Conservation (phyloP, 768 basidiomycete species). For the Agrocybe pediades region DNA sequence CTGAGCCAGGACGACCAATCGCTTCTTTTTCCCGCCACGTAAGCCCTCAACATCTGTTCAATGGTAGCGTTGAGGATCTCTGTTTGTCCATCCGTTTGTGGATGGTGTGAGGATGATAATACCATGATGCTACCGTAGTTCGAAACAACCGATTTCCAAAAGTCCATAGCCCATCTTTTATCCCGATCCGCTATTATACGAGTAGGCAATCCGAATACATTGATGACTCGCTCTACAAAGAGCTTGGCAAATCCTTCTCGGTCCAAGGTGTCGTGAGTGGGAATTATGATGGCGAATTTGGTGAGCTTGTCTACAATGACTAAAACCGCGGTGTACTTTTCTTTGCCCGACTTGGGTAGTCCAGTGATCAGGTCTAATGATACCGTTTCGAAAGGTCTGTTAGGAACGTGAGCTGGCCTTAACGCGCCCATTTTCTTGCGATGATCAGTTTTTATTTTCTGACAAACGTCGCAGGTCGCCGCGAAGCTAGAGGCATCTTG, state of each 20-base stretch:
- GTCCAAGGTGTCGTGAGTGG: constrained; percentile 23
- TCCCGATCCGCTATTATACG: constrained; percentile 32
- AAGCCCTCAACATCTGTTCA: no score
- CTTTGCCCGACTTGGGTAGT: constrained; percentile 24
- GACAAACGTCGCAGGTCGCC: constrained; percentile 26
- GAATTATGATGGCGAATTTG: constrained; percentile 43
- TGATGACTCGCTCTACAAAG: constrained; percentile 29
- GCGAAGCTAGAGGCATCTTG: constrained; percentile 21
- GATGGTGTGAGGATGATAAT: constrained; percentile 29
- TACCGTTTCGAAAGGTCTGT: constrained; percentile 30
- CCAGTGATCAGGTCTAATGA: constrained; percentile 37
- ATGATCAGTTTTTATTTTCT: constrained; percentile 24
- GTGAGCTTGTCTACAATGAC: constrained; percentile 38
- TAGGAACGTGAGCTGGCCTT: constrained; percentile 32
- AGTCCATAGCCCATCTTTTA: constrained; percentile 23
- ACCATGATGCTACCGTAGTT: constrained; percentile 26
- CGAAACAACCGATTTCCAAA: constrained; percentile 27
- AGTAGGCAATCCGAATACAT: constrained; percentile 24
- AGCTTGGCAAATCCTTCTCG: constrained; percentile 27
- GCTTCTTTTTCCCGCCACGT: no score
- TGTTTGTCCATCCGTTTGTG: no score
- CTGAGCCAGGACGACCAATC: constrained; percentile 28
- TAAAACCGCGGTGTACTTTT: constrained; percentile 29
- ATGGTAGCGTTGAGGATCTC: no score
- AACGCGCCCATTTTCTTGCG: constrained; percentile 32